phyloP scores from a whole-genome alignment of 2,329 filamentous ascomycete genomes.

The Thermomyces lanuginosus region DNA sequence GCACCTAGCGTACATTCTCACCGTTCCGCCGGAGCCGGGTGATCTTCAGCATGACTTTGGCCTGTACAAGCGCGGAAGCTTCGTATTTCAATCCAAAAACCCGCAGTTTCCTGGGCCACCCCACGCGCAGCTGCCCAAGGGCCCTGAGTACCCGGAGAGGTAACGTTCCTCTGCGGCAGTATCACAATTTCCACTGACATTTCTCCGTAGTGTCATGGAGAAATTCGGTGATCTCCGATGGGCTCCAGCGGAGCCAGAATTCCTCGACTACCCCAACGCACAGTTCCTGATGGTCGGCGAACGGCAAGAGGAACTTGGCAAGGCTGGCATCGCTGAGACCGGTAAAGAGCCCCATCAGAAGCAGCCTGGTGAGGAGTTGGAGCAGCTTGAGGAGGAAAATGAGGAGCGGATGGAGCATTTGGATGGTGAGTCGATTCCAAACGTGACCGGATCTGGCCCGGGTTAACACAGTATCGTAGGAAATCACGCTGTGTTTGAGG shows the following conservation, averaged over 20 bases:
- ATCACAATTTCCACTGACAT: constrained; percentile 5
- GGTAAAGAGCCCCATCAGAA: constrained; percentile 37
- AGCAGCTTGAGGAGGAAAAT: constrained; percentile 62
- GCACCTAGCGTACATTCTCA: constrained; percentile 67
- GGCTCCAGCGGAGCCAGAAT: constrained; percentile 55
- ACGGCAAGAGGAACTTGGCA: constrained; percentile 18
- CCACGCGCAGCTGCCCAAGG: constrained; percentile 45
- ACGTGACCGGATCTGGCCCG: neutral
- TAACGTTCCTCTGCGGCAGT: constrained; percentile 23
- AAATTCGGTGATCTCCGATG: constrained; percentile 60
- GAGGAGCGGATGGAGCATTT: constrained; percentile 47
- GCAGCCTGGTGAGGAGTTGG: constrained; percentile 53
- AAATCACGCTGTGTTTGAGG: constrained; percentile 44
- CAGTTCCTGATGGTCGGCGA: constrained; percentile 67
- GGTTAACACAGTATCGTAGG: too few species aligned
- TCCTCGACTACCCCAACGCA: constrained; percentile 57
- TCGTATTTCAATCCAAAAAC: constrained; percentile 66
- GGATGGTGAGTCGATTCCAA: constrained; percentile 26
- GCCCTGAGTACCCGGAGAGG: constrained; percentile 54
- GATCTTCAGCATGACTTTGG: constrained; percentile 63
- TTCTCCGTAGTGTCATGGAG: constrained; percentile 40
- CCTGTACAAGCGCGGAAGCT: constrained; percentile 54
- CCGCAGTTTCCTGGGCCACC: constrained; percentile 52
- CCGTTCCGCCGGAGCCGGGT: constrained; percentile 51
- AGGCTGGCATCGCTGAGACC: constrained; percentile 18